These are phyloP conservation scores for Chlorophyllum brunneum DNA, from an alignment of 768 basidiomycete species.

Conservation along the genomic window DNA sequence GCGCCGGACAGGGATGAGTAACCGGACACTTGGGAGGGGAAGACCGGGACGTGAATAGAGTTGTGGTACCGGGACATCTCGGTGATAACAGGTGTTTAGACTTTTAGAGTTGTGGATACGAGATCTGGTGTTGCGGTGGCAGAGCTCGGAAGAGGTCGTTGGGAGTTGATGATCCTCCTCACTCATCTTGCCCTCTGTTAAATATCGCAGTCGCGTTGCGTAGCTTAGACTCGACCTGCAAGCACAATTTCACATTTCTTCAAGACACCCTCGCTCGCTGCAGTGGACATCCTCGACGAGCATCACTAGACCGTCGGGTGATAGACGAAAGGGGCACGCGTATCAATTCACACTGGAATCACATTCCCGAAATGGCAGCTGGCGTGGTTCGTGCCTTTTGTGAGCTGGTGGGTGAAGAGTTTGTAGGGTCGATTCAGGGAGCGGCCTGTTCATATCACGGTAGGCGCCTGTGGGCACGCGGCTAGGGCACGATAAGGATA, in stretches of 20 bases:
- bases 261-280: background rate
- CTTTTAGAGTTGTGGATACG: background rate
- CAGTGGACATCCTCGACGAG: constrained; percentile 4
- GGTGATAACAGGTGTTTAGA: constrained; percentile 5
- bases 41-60: constrained; percentile 11
- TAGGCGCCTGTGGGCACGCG: no score
- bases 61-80: constrained; percentile 11
- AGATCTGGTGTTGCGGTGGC: background rate
- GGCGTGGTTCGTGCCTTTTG: background rate
- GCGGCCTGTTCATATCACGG: no score
- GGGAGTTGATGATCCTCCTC: background rate
- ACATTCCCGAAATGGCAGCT: background rate
- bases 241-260: constrained; percentile 7
- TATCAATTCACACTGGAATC: constrained; percentile 1
- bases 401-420: background rate
- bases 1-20: constrained; percentile 11
- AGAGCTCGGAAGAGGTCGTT: background rate
- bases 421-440: no score
- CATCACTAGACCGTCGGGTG: constrained; percentile 9
- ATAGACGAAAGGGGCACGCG: background rate
- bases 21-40: constrained; percentile 10
- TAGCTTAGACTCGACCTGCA: no score
- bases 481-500: no score
- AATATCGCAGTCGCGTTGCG: constrained; percentile 1
- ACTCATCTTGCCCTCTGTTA: background rate